Conservation (phyloP, 306 rosid genomes). For the Myrica gale region DNA sequence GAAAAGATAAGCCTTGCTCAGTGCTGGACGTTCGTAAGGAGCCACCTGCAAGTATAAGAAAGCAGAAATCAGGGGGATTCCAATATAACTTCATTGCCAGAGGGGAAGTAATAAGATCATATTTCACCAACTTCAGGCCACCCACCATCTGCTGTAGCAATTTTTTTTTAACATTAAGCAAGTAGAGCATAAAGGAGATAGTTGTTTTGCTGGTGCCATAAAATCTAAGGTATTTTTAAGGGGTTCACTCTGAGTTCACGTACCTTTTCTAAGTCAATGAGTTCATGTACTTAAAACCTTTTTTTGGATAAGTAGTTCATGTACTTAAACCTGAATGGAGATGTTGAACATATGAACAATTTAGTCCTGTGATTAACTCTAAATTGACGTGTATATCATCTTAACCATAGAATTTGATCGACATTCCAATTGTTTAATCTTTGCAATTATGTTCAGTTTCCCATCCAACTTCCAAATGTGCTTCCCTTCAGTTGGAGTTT, state of each 20-base stretch:
- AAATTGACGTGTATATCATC: too few species aligned
- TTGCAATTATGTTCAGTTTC: background rate
- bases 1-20: conserved; percentile 91
- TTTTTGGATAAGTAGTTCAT: background rate
- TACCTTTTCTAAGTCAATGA: too few species aligned
- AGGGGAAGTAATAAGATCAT: background rate
- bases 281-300: too few species aligned
- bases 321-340: background rate
- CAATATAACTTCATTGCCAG: conserved; percentile 12
- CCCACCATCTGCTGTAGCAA: background rate
- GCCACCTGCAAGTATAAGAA: conserved; percentile 60
- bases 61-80: conserved; percentile 9
- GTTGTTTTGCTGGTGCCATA: background rate
- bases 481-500: background rate
- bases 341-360: background rate
- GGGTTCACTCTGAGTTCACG: background rate
- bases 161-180: background rate
- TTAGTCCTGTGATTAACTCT: too few species aligned
- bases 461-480: background rate
- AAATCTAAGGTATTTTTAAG: background rate
- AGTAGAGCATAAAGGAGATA: background rate
- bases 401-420: too few species aligned
- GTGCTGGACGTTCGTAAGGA: conserved; percentile 99
- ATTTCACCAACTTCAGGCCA: background rate
- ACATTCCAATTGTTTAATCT: background rate